These are phyloP conservation scores for Fusarium coicis DNA, from an alignment of 2,329 filamentous ascomycete genomes.

Conservation along the genomic window DNA sequence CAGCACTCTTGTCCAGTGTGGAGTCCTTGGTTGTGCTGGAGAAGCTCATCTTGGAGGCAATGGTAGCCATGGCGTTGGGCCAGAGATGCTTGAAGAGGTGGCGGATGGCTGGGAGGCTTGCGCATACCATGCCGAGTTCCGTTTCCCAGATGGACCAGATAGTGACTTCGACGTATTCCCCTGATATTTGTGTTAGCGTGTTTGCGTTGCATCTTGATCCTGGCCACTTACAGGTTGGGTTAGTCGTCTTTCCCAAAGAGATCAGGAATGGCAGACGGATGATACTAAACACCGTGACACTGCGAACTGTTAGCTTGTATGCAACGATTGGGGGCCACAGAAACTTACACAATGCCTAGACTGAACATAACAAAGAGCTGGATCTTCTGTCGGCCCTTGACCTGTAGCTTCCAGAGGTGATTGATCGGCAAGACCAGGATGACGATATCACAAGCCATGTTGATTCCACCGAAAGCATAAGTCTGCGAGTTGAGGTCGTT, in stretches of 20 bases:
- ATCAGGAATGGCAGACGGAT: conserved; percentile 31
- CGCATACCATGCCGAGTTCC: conserved; percentile 36
- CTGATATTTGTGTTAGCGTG: neutral
- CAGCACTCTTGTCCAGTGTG: conserved; percentile 7
- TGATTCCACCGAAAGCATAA: conserved; percentile 33
- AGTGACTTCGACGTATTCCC: conserved; percentile 33
- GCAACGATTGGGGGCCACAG: accelerated
- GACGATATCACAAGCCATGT: conserved; percentile 28
- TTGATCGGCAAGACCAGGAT: conserved; percentile 28
- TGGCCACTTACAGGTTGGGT: conserved; percentile 26
- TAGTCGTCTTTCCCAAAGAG: conserved; percentile 24
- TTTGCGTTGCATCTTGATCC: too few relatives aligned
- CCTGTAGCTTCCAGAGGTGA: conserved; percentile 26
- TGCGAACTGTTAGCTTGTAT: neutral
- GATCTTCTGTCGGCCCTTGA: conserved; percentile 31
- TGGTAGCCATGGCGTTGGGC: conserved; percentile 36
- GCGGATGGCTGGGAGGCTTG: conserved; percentile 34
- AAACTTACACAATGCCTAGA: conserved; percentile 24
- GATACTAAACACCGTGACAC: conserved; percentile 32
- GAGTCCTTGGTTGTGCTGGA: conserved; percentile 17
- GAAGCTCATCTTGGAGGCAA: conserved; percentile 30
- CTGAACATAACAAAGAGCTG: conserved; percentile 36
- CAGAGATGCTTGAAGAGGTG: conserved; percentile 37
- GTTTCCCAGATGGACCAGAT: conserved; percentile 41
- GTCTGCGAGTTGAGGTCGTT: conserved; percentile 35